Evolutionary conservation across 495 filamentous ascomycete species (phyloP).

Genomic region (Talaromyces wortmannii): DNA sequence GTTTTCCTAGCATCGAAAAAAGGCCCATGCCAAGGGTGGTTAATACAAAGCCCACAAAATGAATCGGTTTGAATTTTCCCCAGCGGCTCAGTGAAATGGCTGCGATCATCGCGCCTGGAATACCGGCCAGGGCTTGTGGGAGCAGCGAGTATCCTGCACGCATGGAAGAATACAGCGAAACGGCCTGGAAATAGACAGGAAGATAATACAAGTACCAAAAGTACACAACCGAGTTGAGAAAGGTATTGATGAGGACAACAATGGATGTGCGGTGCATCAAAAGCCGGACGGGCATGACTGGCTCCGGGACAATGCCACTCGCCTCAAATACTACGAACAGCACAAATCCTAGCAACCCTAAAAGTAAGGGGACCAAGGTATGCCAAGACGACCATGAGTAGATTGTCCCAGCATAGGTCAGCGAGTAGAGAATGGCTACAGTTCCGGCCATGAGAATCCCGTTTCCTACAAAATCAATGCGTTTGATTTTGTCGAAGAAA

Average conservation of each 20-base stretch:
- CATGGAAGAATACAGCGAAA: constrained; percentile 16
- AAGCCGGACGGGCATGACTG: constrained; percentile 10
- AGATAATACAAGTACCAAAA: constrained; percentile 36
- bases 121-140: constrained; percentile 20
- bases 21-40: constrained; percentile 33
- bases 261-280: constrained; percentile 13
- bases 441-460: constrained; percentile 35
- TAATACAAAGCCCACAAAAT: constrained; percentile 26
- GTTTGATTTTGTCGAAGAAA: constrained; percentile 20
- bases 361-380: background rate
- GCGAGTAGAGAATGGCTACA: constrained; percentile 35
- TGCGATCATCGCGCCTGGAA: constrained; percentile 22
- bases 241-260: constrained; percentile 13
- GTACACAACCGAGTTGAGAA: constrained; percentile 10
- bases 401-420: constrained; percentile 42
- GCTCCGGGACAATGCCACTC: constrained; percentile 2
- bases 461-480: constrained; percentile 44
- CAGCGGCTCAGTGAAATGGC: constrained; percentile 26
- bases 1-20: constrained; percentile 23
- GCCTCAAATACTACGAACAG: background rate
- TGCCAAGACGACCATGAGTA: constrained; percentile 36
- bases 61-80: constrained; percentile 38
- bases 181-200: constrained; percentile 41
- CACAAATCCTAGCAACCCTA: background rate
- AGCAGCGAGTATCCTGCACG: constrained; percentile 31